Base-by-base conservation (phyloP, 73 alveolate genomes). In the Paramecium sexaurelia region DNA sequence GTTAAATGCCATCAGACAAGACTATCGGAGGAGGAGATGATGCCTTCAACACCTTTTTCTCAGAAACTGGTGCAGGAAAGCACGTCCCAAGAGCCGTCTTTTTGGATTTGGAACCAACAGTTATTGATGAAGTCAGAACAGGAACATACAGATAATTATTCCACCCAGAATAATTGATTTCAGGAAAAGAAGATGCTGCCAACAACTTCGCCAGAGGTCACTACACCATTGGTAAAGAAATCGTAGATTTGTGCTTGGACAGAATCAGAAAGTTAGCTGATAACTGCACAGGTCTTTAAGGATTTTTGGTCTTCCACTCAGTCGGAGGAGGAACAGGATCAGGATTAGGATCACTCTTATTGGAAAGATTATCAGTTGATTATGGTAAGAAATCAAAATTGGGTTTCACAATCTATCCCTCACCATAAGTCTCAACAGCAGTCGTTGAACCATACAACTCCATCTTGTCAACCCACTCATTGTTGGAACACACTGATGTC, bases 281-380 rank as follows among this genome's bases (percentile, higher is more conserved):
- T 92, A 93, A 95, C 93, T 97, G 99, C 95, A 97, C 99, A 66
- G 99, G 99, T 86, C 98, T 98, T 95, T 97, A 98, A 93, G 99
- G 99, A 24, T 95, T 98, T 96, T 93, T 91, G 68, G 98, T 96
- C 82, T 97, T 96, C 98, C 96, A 97, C 92, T 94, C 99, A 26
- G 98, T 96, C 94, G 99, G 99, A 41, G 99, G 99, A 55, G 99
- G 99, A 89, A 98, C 99, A 68, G 99, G 99, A 61, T 96, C 99
- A 55, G 99, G 99, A 51, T 94, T 97, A 68, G 99, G 99, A 13
- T 96, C 99, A 39, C 98, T 98, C 92, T 95, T 98, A 55, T 93
- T 98, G 85, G 99, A 95, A 94, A 97, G 99, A 94, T 97, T 98
- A 68, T 96, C 99, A 51, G 96, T 93, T 66, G 98, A 95, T 92